Evolutionary conservation across 129 eudicot species (phyloP), one percentile per base, ranked within the genome.

Genomic region (Tagetes patula): DNA sequence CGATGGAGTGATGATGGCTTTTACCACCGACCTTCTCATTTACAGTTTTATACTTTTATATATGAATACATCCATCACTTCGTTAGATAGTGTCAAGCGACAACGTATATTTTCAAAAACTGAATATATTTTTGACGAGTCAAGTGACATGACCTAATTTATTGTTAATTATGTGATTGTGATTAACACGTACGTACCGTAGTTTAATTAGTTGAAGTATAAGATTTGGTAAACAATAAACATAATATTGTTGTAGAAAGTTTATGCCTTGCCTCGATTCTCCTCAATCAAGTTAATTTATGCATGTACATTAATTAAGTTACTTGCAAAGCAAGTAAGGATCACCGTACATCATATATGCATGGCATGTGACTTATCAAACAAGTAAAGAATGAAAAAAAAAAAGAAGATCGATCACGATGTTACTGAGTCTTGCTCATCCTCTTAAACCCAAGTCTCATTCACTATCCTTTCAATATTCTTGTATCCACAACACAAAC

Each of bases 391-490:
- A 79, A 79, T 77, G 41, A 61, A 67, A 5, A 63, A 77, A 5
- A 63, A 77, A 77, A 68, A 49, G 72, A 69, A 68, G 13, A 75
- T 14, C 46, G 42, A 81, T 69, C 66, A 87, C 80, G 82, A 80
- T 74, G 80, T 80, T 80, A 54, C 78, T 84, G 65, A 52, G 30
- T 41, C 1, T 79, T 76, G 80, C 86, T 67, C 77, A 75, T 65
- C 77, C 76, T 79, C 86, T 84, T 71, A 82, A 82, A 65, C 83
- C 88, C 60, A 72, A 46, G 43, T 4, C 33, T 30, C 32, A 34
- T 8, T 65, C 71, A 30, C 34, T 33, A 49, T 13, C 50, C 50
- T 67, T 76, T 6, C 14, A 49, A 6, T 43, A 43, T 70, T 70
- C 60, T 41, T 71, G 27, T 20, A 0, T 20, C 27, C 65, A 13